A percentile compares a stretch with the other conserved stretches of the same genome.
Evolutionary conservation across 345 rosid genomes (phyloP).

Genomic region (Rhodamnia rubescens): DNA sequence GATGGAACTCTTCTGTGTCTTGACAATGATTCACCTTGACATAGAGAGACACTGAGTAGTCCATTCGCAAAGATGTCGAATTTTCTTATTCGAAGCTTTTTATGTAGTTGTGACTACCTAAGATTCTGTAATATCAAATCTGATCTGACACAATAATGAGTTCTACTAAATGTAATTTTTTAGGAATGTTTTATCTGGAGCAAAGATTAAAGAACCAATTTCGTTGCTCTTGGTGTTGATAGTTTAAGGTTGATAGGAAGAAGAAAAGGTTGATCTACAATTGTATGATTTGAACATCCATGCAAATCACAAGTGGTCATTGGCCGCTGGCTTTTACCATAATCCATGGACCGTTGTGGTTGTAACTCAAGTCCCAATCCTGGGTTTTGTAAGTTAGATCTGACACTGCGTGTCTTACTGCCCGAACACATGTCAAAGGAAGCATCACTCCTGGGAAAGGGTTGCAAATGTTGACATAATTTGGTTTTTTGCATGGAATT

Average conservation of each 20-base stretch:
- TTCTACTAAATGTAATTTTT: neutral
- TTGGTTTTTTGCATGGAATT: neutral
- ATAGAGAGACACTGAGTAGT: neutral
- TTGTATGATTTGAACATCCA: neutral
- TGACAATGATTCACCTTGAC: neutral
- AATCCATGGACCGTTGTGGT: neutral
- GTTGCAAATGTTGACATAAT: neutral
- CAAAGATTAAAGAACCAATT: neutral
- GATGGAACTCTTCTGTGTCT: neutral
- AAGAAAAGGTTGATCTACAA: neutral
- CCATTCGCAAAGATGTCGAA: neutral
- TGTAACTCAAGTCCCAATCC: neutral
- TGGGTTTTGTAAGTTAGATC: neutral
- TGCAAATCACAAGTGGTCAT: neutral
- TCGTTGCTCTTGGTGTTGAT: neutral
- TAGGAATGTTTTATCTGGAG: neutral
- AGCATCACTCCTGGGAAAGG: neutral
- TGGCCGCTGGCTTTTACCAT: neutral
- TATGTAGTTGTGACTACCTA: neutral
- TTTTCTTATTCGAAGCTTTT: neutral
- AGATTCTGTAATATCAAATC: neutral
- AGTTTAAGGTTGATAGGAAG: neutral
- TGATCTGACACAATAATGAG: neutral
- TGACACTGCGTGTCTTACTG: neutral
- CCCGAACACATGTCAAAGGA: neutral